phyloP scores from a whole-genome alignment of 345 rosid genomes.

The Boechera stricta region DNA sequence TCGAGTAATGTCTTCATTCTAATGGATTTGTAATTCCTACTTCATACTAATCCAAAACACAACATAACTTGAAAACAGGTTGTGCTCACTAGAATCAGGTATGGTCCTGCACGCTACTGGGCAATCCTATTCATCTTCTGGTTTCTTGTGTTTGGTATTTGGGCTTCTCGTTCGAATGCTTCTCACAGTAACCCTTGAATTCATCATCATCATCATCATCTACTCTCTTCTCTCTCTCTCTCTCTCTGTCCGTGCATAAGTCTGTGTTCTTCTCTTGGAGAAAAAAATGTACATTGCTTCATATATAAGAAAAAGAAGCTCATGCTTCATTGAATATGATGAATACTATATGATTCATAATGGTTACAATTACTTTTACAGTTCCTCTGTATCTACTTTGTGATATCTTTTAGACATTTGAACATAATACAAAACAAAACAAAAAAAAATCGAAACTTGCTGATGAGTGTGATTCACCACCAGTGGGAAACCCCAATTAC shows the following conservation, averaged over 20 bases:
- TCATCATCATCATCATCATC: conserved; percentile 48
- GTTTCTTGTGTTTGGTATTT: conserved; percentile 96
- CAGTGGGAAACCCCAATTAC: not conserved
- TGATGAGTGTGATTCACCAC: not conserved
- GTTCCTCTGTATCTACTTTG: conserved; percentile 8
- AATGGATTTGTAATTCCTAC: not conserved
- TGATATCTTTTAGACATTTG: not conserved
- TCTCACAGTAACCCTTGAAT: conserved; percentile 32
- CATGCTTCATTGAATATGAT: conserved; percentile 39
- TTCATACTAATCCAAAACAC: not conserved
- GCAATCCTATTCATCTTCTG: conserved; percentile 95
- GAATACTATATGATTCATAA: conserved; percentile 35
- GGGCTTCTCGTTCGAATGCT: conserved; percentile 72
- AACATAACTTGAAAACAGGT: conserved; percentile 60
- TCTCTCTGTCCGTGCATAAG: conserved; percentile 1
- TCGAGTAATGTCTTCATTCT: not conserved
- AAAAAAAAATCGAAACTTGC: conserved; percentile 32
- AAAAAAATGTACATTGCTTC: conserved; percentile 44
- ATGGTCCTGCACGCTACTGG: conserved; percentile 99
- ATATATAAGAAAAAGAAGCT: conserved; percentile 36
- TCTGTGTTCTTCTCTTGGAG: conserved; percentile 45
- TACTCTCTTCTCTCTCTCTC: not conserved
- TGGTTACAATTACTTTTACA: conserved; percentile 26
- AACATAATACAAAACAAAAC: not conserved
- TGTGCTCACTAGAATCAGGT: conserved; percentile 93